Evolutionary conservation across 371 early-diverging fungal species (phyloP).

Genomic region (Dichotomocladium elegans): DNA sequence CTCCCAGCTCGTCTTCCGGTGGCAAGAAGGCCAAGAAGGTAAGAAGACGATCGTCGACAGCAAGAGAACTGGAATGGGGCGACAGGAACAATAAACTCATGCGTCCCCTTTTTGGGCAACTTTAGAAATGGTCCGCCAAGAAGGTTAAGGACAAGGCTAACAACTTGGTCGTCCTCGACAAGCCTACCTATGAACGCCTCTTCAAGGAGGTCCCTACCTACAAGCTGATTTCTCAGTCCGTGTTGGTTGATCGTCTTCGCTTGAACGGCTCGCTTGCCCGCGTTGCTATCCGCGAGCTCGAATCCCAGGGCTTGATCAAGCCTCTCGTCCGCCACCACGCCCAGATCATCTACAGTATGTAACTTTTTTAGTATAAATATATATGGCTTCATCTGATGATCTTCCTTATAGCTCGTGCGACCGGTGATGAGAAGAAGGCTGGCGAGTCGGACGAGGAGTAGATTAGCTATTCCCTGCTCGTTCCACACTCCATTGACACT

Average conservation of each 20-base stretch:
- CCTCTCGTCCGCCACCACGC: conserved; percentile 85
- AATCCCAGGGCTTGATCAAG: conserved; percentile 87
- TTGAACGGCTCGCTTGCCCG: conserved; percentile 97
- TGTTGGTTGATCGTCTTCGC: conserved; percentile 96
- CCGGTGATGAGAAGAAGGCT: neutral
- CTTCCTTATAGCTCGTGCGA: neutral
- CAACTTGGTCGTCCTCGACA: conserved; percentile 91
- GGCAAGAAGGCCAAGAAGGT: conserved; percentile 85
- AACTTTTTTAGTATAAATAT: neutral
- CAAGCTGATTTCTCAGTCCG: conserved; percentile 96
- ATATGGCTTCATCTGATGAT: neutral
- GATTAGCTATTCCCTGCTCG: too few relatives aligned
- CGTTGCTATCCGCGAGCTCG: conserved; percentile 89
- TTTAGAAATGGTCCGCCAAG: conserved; percentile 92
- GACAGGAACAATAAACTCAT: neutral
- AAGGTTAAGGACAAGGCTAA: conserved; percentile 96
- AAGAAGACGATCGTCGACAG: neutral
- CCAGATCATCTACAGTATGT: conserved; percentile 91
- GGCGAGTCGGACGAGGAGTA: too few relatives aligned
- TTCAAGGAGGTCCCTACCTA: conserved; percentile 98
- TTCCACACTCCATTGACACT: too few relatives aligned
- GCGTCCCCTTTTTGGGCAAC: neutral
- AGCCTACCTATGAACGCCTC: conserved; percentile 86
- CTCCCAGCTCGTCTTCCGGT: conserved; percentile 69
- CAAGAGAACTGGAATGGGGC: neutral